These are phyloP conservation scores for Vickermania spadyakhi DNA, from an alignment of 208 protist species.

Conservation along the genomic window DNA sequence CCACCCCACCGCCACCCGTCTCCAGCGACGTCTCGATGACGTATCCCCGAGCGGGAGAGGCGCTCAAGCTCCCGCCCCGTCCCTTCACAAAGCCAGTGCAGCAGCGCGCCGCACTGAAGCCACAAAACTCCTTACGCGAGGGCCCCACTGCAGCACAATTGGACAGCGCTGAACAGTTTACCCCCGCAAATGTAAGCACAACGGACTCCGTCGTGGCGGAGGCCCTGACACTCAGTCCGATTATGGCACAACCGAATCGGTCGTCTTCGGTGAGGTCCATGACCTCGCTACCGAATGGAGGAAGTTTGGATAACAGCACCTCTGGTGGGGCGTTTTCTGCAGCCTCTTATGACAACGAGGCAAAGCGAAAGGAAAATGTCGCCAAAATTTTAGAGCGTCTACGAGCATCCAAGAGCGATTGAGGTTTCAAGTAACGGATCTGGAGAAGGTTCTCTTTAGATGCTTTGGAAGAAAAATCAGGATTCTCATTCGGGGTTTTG, in stretches of 20 bases:
- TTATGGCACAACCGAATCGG: not conserved
- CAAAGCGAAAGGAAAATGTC: constrained; percentile 10
- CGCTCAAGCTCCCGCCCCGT: not conserved
- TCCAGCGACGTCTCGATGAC: not conserved
- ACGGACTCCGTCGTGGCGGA: not conserved
- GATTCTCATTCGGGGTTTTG: no score
- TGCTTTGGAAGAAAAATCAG: no score
- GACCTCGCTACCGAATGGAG: not conserved
- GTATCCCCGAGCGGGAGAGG: not conserved
- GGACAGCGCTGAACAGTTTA: not conserved
- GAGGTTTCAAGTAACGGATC: no score
- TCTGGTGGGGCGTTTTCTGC: not conserved
- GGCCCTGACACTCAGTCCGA: not conserved
- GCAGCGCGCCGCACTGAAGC: not conserved
- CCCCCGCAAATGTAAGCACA: not conserved
- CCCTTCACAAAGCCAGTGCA: not conserved
- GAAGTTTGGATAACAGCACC: not conserved
- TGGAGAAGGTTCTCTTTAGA: no score
- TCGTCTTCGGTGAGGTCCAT: not conserved
- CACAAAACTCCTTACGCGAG: not conserved
- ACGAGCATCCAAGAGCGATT: not conserved
- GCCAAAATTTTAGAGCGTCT: constrained; percentile 7
- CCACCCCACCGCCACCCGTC: not conserved
- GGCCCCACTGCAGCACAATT: not conserved
- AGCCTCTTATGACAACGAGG: no score